Percentiles rank a stretch among this genome's conserved stretches.
These are phyloP conservation scores for Trapa bicornis DNA, from an alignment of 345 rosid genomes.

Conservation along the genomic window DNA sequence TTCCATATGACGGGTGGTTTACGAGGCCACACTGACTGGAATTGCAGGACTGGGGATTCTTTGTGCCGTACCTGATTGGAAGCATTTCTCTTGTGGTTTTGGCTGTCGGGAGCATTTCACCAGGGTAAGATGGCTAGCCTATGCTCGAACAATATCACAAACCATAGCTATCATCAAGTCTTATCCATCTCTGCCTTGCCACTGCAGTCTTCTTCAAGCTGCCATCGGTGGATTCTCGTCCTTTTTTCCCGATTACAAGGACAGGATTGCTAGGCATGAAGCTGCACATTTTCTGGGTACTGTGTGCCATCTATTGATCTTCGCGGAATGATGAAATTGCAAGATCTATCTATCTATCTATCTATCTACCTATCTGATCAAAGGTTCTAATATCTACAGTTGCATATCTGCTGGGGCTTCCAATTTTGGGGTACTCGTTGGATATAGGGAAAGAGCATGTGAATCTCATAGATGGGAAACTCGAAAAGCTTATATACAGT, in stretches of 20 bases:
- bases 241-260: conserved; percentile 79
- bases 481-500: conserved; percentile 66
- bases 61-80: conserved; percentile 78
- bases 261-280: conserved; percentile 73
- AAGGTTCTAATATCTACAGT: conserved; percentile 22
- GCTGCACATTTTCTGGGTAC: conserved; percentile 88
- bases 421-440: conserved; percentile 73
- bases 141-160: background rate
- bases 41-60: conserved; percentile 96
- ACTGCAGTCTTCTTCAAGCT: conserved; percentile 72
- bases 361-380: too few species aligned
- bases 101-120: conserved; percentile 78
- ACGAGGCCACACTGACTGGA: background rate
- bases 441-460: conserved; percentile 94
- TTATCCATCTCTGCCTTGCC: background rate
- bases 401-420: conserved; percentile 78
- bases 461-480: conserved; percentile 68
- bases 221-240: conserved; percentile 67
- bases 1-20: background rate
- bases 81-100: conserved; percentile 79
- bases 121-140: conserved; percentile 40
- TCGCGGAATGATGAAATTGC: background rate
- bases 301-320: background rate
- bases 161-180: background rate
- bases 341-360: background rate